Base-by-base conservation (phyloP, 306 rosid species). In the Castanea crenata region DNA sequence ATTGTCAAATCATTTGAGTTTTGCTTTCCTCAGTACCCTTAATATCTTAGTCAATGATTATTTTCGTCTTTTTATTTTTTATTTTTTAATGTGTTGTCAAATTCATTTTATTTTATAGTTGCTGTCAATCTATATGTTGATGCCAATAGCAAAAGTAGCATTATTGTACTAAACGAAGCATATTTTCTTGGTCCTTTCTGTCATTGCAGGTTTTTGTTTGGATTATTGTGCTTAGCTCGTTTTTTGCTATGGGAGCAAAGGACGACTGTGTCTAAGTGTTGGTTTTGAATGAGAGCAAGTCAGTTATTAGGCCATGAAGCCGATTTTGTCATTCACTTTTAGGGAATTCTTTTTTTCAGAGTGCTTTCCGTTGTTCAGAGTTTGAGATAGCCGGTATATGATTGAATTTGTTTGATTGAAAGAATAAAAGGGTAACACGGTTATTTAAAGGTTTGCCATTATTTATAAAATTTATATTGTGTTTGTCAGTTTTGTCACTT, bases 171-270 rank as follows among this genome's bases (percentile, higher is more conserved):
- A 63, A 76, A 56, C 20, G 46, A 71, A 69, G 3, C 31, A 62
- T 52, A 56, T 55, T 21, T 56, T 70, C n/a, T 75, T 14, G 58
- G 13, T 80, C 51, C 46, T 68, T 52, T 75, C 23, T 61, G 65
- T 73, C 49, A 34, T 29, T 85, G 86, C 88, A 85, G 88, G 84
- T 79, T 61, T 68, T 76, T 44, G 38, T 46, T 11, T 56, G 76
- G 83, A 75, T 55, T 84, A 35, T 69, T 59, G 69, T 75, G 62
- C 81, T 59, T 49, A 55, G 68, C 81, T 18, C 69, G 82, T 82
- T 76, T 64, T 67, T 85, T 82, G 83, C 82, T 75, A 52, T 18
- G 80, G 82, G 59, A 73, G 80, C 65, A 78, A 35, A 56, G 38
- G 59, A 27, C 31, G 77, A 20, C 72, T 61, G 20, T 55, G 80